These are phyloP conservation scores for Sporothrix protearum DNA, from an alignment of 2,329 filamentous ascomycete genomes.

Conservation along the genomic window DNA sequence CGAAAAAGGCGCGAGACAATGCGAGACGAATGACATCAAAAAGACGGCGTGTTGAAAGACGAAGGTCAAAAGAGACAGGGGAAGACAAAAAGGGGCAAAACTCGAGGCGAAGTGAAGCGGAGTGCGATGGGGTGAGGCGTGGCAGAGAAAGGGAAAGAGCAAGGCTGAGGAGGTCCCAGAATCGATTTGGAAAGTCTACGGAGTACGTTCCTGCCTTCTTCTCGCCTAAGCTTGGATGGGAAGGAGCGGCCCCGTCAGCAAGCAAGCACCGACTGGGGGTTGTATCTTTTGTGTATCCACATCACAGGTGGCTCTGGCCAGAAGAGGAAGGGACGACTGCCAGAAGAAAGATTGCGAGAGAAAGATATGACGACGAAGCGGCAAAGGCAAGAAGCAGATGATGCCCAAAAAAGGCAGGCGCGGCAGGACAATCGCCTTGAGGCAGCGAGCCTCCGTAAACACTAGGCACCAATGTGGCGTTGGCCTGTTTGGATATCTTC, in stretches of 20 bases:
- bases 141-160: constrained; percentile 10
- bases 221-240: constrained; percentile 1
- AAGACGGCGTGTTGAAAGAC: background rate
- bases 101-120: constrained; percentile 3
- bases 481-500: background rate
- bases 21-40: background rate
- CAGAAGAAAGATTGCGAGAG: background rate
- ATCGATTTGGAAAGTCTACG: background rate
- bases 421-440: background rate
- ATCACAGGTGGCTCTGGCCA: background rate
- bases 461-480: constrained; percentile 4
- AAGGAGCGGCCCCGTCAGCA: background rate
- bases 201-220: background rate
- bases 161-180: constrained; percentile 11
- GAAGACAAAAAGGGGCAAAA: background rate
- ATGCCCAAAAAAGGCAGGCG: background rate
- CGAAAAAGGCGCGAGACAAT: background rate
- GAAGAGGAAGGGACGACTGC: background rate
- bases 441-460: background rate
- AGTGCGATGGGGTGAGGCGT: constrained; percentile 9
- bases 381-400: background rate
- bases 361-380: background rate
- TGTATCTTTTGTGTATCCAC: background rate
- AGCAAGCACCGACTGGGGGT: background rate
- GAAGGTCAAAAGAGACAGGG: background rate